These are phyloP conservation scores for Aristolochia californica DNA, from an alignment of 164 flowering plant species.

Conservation along the genomic window DNA sequence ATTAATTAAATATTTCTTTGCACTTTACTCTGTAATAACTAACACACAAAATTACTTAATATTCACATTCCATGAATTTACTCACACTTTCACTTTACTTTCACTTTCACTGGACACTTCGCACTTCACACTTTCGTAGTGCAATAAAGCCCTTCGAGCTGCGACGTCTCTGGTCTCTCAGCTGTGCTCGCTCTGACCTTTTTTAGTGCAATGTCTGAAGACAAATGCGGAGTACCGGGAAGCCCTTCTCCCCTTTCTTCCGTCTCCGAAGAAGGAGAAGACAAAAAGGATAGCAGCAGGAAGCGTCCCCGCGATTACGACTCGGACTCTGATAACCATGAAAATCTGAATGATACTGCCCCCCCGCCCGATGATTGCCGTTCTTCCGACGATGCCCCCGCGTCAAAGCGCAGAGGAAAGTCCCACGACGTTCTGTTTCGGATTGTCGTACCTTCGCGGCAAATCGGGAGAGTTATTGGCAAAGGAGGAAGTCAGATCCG, in stretches of 20 bases:
- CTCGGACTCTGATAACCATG: conserved; percentile 4
- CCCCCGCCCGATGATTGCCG: neutral
- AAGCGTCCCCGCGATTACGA: conserved; percentile 42
- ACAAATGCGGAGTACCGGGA: neutral
- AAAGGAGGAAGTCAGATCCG: conserved; percentile 57
- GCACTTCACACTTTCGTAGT: too few relatives aligned
- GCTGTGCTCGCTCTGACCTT: neutral
- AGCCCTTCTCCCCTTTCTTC: conserved; percentile 4
- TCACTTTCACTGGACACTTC: too few relatives aligned
- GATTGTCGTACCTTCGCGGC: conserved; percentile 67
- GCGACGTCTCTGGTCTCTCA: neutral
- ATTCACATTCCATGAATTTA: too few relatives aligned
- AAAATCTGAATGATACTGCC: neutral
- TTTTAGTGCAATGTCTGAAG: conserved; percentile 1
- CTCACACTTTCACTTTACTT: too few relatives aligned
- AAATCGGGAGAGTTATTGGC: conserved; percentile 86
- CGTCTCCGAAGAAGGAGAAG: conserved; percentile 6
- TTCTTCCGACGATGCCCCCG: conserved; percentile 1
- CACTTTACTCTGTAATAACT: too few relatives aligned
- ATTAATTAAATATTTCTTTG: too few relatives aligned
- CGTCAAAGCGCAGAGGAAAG: conserved; percentile 36
- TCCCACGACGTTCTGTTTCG: conserved; percentile 49
- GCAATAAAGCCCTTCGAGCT: too few relatives aligned
- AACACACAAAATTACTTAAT: too few relatives aligned
- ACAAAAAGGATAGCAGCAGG: conserved; percentile 1